Base-by-base conservation (phyloP, 768 basidiomycete genomes). In the Mycena filopes region DNA sequence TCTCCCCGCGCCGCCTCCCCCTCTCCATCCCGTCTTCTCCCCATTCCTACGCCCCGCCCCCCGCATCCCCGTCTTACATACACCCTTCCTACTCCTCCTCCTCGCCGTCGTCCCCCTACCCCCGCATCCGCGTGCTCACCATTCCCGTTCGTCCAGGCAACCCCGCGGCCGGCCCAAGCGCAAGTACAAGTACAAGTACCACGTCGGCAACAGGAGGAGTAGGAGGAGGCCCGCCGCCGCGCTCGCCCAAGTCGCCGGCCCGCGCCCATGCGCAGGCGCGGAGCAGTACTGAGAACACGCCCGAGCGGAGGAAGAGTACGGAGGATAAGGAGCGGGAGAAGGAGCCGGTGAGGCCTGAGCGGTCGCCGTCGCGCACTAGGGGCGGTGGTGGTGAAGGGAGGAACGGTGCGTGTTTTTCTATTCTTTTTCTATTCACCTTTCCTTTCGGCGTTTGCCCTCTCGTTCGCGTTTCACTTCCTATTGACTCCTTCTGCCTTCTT, bases 121-220 rank as follows among this genome's bases (percentile, higher is more conserved):
- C 21, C 21, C 56, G 56, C 23, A 33, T 47, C 23, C 56, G 56
- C 31, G 21, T 26, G 46, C 56, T 57, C 43, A 57, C 56, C 16
- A 36, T 57, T 8, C 56, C 42, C 46, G 56, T 31, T 16, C 46
- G 45, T 10, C 20, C 45, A 31, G 50, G 8, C 12, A 53, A 4
- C 49, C 31, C 3, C 33, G 23, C 13, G 13, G 20, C 49, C 29
- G 23, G 11, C 48, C 2, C 28, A 18, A 31, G 28, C 36, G 23
- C 21, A 8, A 38, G 25, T 15, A 16, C 23, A 23, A 20, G 42
- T n/a, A 40, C 26, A 55, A 38, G 13, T 26, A 10, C n/a, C 26
- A 28, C 28, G 26, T 26, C 18, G 23, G 12, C 6, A 53, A 21
- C 36, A 10, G 11, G n/a, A 12, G 15, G 11, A 36, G 15, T 9